Conservation (phyloP, 2,329 filamentous ascomycete species). For the Sphaerulina musiva region DNA sequence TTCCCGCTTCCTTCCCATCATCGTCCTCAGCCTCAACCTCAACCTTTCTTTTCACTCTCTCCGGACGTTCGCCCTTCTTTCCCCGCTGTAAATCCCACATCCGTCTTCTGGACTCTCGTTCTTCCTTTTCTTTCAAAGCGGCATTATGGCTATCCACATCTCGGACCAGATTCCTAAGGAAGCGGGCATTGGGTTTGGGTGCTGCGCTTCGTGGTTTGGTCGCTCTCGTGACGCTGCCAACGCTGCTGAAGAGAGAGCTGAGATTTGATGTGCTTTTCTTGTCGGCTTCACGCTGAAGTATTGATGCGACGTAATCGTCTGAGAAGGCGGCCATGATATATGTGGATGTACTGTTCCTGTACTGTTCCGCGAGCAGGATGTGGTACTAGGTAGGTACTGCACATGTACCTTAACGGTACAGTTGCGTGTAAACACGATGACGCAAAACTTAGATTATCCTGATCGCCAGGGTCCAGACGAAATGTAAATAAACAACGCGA, state of each 20-base stretch:
- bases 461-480: background rate
- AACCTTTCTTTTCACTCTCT: background rate
- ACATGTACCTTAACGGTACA: background rate
- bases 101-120: conserved; percentile 66
- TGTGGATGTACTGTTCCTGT: background rate
- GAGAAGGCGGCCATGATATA: conserved; percentile 33
- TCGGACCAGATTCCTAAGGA: conserved; percentile 79
- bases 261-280: conserved; percentile 38
- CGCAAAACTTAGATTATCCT: background rate
- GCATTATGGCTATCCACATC: conserved; percentile 87
- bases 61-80: conserved; percentile 1
- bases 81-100: conserved; percentile 50
- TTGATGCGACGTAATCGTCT: conserved; percentile 71
- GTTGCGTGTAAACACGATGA: background rate
- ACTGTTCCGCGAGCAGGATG: background rate
- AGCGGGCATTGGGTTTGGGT: conserved; percentile 86
- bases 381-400: background rate
- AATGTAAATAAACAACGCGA: background rate
- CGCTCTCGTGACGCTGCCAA: conserved; percentile 3
- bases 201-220: conserved; percentile 33
- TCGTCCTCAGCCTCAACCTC: background rate
- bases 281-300: conserved; percentile 75
- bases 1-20: background rate
- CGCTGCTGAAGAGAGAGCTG: background rate
- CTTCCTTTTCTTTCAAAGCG: conserved; percentile 75